Conservation (phyloP, 179 eudicot species). For the Camellia oleifera region DNA sequence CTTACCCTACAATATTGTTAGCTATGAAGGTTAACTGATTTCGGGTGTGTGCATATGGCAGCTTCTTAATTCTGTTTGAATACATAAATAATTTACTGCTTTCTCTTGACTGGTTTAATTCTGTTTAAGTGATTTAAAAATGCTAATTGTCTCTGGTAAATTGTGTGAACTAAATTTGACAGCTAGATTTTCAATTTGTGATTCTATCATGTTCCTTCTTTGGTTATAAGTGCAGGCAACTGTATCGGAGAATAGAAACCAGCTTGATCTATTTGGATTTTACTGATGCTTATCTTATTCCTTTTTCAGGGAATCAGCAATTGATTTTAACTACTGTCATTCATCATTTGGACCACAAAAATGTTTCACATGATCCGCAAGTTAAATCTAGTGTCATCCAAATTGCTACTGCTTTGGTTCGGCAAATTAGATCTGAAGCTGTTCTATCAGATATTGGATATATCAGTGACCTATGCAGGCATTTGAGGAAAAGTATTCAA, state of each 20-base stretch:
- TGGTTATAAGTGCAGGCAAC: neutral
- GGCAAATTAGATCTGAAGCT: slow-evolving; percentile 64
- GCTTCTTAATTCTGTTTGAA: neutral
- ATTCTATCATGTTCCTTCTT: neutral
- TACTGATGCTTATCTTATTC: slow-evolving; percentile 11
- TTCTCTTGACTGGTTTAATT: neutral
- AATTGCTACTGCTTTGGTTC: slow-evolving; percentile 72
- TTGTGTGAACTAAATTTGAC: neutral
- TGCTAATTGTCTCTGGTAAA: neutral
- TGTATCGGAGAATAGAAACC: neutral
- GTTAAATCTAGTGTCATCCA: slow-evolving; percentile 70
- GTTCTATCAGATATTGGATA: slow-evolving; percentile 70
- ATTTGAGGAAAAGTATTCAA: slow-evolving; percentile 88
- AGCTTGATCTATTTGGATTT: neutral
- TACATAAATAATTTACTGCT: neutral
- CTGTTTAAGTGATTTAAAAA: neutral
- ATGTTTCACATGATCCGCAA: slow-evolving; percentile 72
- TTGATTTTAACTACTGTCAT: slow-evolving; percentile 63
- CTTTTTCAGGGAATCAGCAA: slow-evolving; percentile 60
- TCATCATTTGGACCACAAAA: slow-evolving; percentile 97
- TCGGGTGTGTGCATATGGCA: neutral
- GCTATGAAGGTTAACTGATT: neutral
- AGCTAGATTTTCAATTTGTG: neutral
- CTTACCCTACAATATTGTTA: neutral
- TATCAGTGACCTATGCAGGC: slow-evolving; percentile 77